phyloP scores from a whole-genome alignment of 345 rosid genomes.

The Eucalyptus albens region DNA sequence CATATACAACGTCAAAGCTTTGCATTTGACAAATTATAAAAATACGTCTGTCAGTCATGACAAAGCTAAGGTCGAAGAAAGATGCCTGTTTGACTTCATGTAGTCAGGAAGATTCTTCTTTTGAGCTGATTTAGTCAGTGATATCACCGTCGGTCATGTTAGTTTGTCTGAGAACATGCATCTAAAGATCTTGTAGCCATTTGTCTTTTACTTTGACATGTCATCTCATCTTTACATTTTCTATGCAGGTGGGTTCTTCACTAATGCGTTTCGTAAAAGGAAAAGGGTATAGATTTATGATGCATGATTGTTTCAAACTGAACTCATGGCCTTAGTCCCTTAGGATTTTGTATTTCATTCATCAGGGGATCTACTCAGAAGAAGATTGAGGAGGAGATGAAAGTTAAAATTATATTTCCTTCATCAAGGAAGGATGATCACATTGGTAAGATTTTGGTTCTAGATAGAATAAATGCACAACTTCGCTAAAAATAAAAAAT shows the following conservation, averaged over 20 bases:
- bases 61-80: background rate
- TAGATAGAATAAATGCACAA: background rate
- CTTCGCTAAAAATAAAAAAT: no score
- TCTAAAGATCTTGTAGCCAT: background rate
- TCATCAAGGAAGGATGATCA: slow-evolving; percentile 53
- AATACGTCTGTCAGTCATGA: background rate
- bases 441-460: slow-evolving; percentile 37
- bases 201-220: background rate
- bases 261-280: slow-evolving; percentile 62
- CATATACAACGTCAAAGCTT: background rate
- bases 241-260: slow-evolving; percentile 71
- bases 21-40: background rate
- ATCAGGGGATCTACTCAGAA: slow-evolving; percentile 53
- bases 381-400: slow-evolving; percentile 68
- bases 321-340: background rate
- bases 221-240: background rate
- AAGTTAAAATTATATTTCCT: slow-evolving; percentile 63
- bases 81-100: background rate
- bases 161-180: background rate
- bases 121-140: background rate
- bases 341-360: background rate
- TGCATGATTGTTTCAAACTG: background rate
- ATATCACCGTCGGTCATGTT: background rate
- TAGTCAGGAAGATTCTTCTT: background rate
- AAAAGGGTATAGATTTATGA: slow-evolving; percentile 40